phyloP scores from a whole-genome alignment of 2,329 filamentous ascomycete genomes.

The Fusarium setosum region DNA sequence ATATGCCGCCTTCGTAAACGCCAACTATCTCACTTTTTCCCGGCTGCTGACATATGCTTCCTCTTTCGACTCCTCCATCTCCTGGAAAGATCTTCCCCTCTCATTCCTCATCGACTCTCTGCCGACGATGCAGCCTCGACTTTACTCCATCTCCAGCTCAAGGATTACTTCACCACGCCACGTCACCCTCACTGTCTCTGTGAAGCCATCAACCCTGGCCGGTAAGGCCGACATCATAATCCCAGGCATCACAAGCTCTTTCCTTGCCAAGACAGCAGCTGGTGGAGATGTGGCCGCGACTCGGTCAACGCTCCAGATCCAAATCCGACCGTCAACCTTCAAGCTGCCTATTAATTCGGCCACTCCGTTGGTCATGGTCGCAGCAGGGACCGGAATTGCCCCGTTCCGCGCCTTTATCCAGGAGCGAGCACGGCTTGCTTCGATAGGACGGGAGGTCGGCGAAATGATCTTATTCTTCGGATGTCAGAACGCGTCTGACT shows the following conservation, averaged over 20 bases:
- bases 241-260: conserved; percentile 13
- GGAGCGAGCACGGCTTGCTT: not conserved
- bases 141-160: not conserved
- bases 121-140: not conserved
- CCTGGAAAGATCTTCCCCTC: not conserved
- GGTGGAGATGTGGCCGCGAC: not conserved
- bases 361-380: not conserved
- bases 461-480: not conserved
- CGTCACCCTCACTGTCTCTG: not conserved
- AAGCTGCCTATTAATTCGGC: not conserved
- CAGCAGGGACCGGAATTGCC: not conserved
- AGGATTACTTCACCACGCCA: not conserved
- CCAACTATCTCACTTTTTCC: not conserved
- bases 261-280: not conserved
- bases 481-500: not conserved
- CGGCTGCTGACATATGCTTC: not conserved
- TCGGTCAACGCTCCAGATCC: not conserved
- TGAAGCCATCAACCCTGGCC: conserved; percentile 8
- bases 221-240: not conserved
- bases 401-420: not conserved
- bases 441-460: not conserved
- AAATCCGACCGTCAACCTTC: not conserved
- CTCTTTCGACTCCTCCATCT: not conserved
- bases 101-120: not conserved
- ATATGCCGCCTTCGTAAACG: not conserved